Evolutionary conservation across 495 filamentous ascomycete genomes (phyloP), one percentile per base, ranked within the genome.

Genomic region (Astrothelium subdiscretum): DNA sequence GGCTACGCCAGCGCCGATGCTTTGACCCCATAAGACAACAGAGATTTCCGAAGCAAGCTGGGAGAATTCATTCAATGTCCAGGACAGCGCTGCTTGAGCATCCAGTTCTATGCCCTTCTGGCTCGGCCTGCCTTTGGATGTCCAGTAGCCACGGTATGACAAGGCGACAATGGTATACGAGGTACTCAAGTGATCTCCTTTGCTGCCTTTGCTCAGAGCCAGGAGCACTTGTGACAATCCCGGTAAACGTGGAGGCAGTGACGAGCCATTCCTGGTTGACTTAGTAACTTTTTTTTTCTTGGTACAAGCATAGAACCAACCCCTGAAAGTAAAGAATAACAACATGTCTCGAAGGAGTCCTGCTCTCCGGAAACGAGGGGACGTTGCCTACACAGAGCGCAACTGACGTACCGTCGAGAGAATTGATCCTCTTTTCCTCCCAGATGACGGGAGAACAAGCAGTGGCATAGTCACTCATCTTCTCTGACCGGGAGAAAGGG

Each of bases 61-160:
- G 3, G 18, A 5, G n/a, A 22, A 62, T 6, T 32, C 27, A 11
- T 29, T 44, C 10, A 58, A 51, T 11, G 60, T 42, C 52, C 59
- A 63, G 2, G 61, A 42, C n/a, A 69, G 59, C 26, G 64, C 57
- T 0, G 65, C 67, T 58, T 54, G 59, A 1, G 67, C 67, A 38
- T 69, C 67, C 1, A 62, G 62, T 60, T 84, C 79, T 52, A 91
- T 81, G 1, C 87, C 88, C 3, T 69, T 72, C 68, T 90, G 85
- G 2, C 85, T 84, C 6, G 85, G 79, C 2, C 83, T 77, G 18
- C 90, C 88, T 2, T 79, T 78, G 1, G 87, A 91, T 18, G 80
- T 90, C 90, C 89, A 92, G 69, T 87, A 92, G 24, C 87, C 87
- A 60, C 87, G 83, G 67, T 89, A 90, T 32, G 87, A 90, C 24